A percentile compares a stretch with the other conserved stretches of the same genome.
Conservation (phyloP, 2,329 filamentous ascomycete species). For the Phialemoniopsis sp. region DNA sequence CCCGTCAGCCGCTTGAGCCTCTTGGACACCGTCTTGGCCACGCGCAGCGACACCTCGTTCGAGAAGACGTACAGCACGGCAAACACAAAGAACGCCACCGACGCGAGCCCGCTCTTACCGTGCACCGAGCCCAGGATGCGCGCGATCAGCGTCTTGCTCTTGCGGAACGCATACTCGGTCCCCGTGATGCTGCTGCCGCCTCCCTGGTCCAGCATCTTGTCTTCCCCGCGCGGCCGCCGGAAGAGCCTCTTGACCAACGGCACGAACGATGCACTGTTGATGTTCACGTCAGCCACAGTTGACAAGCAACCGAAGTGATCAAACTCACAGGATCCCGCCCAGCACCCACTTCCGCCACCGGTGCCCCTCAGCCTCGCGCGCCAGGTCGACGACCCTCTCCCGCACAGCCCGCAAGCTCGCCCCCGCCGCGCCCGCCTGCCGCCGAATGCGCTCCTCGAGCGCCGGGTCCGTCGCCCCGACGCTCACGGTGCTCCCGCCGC, state of each 20-base stretch:
- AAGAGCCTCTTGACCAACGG: slow-evolving; percentile 49
- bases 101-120: slow-evolving; percentile 40
- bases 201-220: slow-evolving; percentile 19
- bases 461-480: slow-evolving; percentile 20
- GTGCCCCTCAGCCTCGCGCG: slow-evolving; percentile 38
- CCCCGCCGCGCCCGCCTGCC: slow-evolving; percentile 36
- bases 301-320: background rate
- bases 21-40: slow-evolving; percentile 46
- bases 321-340: slow-evolving; percentile 45
- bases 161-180: slow-evolving; percentile 54
- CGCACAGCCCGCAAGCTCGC: slow-evolving; percentile 39
- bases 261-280: slow-evolving; percentile 44
- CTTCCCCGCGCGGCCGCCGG: slow-evolving; percentile 33
- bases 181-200: slow-evolving; percentile 45
- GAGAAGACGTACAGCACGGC: slow-evolving; percentile 54
- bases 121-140: slow-evolving; percentile 42
- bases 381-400: slow-evolving; percentile 35
- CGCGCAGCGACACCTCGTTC: slow-evolving; percentile 53
- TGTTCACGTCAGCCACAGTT: background rate
- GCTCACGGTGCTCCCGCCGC: slow-evolving; percentile 4
- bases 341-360: slow-evolving; percentile 50
- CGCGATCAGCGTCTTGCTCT: slow-evolving; percentile 43
- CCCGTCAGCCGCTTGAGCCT: slow-evolving; percentile 41
- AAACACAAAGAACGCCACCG: slow-evolving; percentile 50
- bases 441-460: slow-evolving; percentile 37